Conservation (phyloP, 352 stramenopile genomes). For the Phytophthora citrophthora region DNA sequence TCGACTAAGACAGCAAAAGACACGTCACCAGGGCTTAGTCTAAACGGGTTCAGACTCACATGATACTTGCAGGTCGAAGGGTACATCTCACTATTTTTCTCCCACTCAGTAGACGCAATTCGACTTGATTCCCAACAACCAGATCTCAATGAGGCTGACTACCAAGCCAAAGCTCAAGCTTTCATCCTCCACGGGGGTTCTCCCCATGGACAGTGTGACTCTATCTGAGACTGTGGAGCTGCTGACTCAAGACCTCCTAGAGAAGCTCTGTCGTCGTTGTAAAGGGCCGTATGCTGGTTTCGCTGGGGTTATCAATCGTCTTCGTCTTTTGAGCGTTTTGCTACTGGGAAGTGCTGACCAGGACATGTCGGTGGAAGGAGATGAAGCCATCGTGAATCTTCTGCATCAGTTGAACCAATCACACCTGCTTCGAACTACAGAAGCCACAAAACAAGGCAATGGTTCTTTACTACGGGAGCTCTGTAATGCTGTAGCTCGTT, state of each 20-base stretch:
- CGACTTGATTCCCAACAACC: background rate
- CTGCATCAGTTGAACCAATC: background rate
- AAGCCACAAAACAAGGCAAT: background rate
- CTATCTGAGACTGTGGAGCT: no score
- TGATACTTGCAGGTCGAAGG: no score
- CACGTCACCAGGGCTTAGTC: no score
- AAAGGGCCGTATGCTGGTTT: background rate
- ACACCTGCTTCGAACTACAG: background rate
- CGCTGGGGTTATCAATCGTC: background rate
- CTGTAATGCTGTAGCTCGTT: no score
- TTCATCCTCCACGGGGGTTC: background rate
- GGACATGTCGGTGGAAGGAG: background rate
- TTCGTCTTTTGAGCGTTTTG: background rate
- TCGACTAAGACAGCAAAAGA: no score
- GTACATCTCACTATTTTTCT: no score
- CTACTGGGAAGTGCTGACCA: background rate
- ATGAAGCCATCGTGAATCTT: background rate
- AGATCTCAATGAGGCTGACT: background rate
- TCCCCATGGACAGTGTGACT: no score
- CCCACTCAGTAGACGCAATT: no score
- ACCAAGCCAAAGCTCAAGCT: background rate
- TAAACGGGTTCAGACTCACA: no score
- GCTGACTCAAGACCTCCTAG: background rate
- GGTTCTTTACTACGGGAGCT: background rate
- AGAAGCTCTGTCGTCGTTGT: background rate